Percentiles rank a stretch among this genome's conserved stretches.
Conservation (phyloP, 1,284 basidiomycete genomes). For the Cutaneotrichosporon cutaneum region DNA sequence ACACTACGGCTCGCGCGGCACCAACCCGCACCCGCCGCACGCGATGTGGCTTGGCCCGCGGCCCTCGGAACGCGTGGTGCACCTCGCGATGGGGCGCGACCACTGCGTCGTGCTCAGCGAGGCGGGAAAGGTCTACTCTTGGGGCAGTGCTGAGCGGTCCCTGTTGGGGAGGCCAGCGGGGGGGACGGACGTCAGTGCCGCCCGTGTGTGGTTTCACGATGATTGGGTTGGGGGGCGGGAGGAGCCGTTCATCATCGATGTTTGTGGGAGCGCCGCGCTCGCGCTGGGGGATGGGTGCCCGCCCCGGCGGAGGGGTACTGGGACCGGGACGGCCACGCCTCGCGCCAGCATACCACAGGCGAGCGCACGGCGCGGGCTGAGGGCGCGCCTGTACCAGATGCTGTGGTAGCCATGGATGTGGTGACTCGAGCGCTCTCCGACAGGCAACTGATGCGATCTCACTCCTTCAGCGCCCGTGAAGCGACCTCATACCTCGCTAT, state of each 20-base stretch:
- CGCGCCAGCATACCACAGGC: background rate
- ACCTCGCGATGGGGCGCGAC: background rate
- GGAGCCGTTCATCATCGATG: background rate
- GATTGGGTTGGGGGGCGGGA: background rate
- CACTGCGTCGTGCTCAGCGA: conserved; percentile 2
- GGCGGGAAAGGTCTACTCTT: conserved; percentile 2
- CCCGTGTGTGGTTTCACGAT: background rate
- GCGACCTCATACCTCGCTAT: too few relatives aligned
- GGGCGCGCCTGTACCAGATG: background rate
- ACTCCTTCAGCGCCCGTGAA: too few relatives aligned
- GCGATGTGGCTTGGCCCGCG: background rate
- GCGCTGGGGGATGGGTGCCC: conserved; percentile 2
- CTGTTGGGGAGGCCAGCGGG: background rate
- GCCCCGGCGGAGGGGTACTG: background rate
- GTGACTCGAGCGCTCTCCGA: too few relatives aligned
- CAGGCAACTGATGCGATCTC: too few relatives aligned
- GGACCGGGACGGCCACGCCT: background rate
- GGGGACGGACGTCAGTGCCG: background rate
- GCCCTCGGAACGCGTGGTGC: background rate
- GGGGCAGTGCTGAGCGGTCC: conserved; percentile 2
- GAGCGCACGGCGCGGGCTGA: background rate
- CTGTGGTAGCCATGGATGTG: background rate
- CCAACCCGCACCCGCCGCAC: conserved; percentile 2
- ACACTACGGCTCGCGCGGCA: background rate
- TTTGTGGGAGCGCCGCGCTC: conserved; percentile 2